Evolutionary conservation across 179 eudicot genomes (phyloP), one percentile per base, ranked within the genome.

Genomic region (Corrigiola litoralis): DNA sequence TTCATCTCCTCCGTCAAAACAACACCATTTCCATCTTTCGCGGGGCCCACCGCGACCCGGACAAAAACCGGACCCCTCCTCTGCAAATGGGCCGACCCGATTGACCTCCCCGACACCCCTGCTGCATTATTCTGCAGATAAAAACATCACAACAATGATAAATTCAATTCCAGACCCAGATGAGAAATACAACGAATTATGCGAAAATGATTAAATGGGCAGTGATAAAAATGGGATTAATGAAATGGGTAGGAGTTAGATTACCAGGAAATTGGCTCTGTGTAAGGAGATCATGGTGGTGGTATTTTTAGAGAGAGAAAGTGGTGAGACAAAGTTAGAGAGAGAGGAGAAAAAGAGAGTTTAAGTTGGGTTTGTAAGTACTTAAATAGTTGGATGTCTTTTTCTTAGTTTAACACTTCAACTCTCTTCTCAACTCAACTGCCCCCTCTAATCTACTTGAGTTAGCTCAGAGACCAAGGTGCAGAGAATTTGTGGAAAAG

Each of bases 281-380:
- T 76, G 81, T n/a, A 86, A 59, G n/a, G 89, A 81, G 44, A 86
- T 74, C 85, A 84, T 86, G 65, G 63, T 70, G 75, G 67, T 23
- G 14, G 25, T 23, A 9, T 18, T 31, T 36, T 36, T 17, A 37
- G 11, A 0, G n/a, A 6, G 16, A 2, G 12, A 28, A n/a, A 58
- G 21, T 10, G 24, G 2, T 27, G 34, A 33, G 27, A 38, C 23
- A 44, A 33, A 12, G 38, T 20, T 14, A 64, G 50, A 40, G 51
- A 27, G 58, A 54, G 24, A 23, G 16, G 4, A 18, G 20, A 38
- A 8, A 1, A 17, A 8, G 25, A 21, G 31, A 7, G 18, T 16
- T 56, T 32, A 47, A n/a, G n/a, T n/a, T 58, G 62, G 18, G 27
- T 45, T 13, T 44, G 45, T 31, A 42, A 4, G 24, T 17, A 2